Percentiles rank a stretch among this genome's conserved stretches.
phyloP scores from a whole-genome alignment of 192 early-diverging fungal genomes.

The Glomus cerebriforme region DNA sequence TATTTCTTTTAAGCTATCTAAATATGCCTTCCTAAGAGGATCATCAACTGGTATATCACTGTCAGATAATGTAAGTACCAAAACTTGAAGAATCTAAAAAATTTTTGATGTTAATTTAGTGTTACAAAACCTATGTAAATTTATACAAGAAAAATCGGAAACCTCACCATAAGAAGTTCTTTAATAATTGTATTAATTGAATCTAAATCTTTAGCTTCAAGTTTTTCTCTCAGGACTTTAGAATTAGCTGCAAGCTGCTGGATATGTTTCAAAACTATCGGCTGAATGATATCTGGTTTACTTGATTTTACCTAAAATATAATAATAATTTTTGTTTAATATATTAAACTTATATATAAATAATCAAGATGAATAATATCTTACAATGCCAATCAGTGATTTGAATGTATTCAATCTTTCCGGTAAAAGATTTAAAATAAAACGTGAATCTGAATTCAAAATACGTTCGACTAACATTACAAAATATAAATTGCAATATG shows the following conservation, averaged over 20 bases:
- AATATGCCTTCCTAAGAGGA: conserved; percentile 17
- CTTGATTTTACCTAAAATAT: conserved; percentile 23
- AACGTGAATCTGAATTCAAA: conserved; percentile 23
- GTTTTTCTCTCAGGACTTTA: conserved; percentile 20
- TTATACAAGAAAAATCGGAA: no score
- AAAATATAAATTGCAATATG: neutral
- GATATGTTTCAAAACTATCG: conserved; percentile 28
- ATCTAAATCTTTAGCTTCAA: conserved; percentile 14
- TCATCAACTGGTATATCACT: conserved; percentile 20
- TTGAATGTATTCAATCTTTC: conserved; percentile 14
- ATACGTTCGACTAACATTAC: conserved; percentile 22
- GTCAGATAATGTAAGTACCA: conserved; percentile 17
- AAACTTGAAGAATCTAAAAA: conserved; percentile 16
- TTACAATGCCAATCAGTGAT: conserved; percentile 19
- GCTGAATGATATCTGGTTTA: conserved; percentile 26
- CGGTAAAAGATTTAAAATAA: neutral
- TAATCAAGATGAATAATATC: neutral
- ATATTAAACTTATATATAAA: neutral
- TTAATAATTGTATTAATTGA: neutral
- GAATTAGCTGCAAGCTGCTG: conserved; percentile 27
- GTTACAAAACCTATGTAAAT: neutral
- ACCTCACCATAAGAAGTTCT: conserved; percentile 19
- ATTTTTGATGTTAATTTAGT: neutral
- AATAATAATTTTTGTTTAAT: neutral
- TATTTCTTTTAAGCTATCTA: conserved; percentile 27